Base-by-base conservation (phyloP, 768 basidiomycete genomes). In the Pleurotus giganteus region DNA sequence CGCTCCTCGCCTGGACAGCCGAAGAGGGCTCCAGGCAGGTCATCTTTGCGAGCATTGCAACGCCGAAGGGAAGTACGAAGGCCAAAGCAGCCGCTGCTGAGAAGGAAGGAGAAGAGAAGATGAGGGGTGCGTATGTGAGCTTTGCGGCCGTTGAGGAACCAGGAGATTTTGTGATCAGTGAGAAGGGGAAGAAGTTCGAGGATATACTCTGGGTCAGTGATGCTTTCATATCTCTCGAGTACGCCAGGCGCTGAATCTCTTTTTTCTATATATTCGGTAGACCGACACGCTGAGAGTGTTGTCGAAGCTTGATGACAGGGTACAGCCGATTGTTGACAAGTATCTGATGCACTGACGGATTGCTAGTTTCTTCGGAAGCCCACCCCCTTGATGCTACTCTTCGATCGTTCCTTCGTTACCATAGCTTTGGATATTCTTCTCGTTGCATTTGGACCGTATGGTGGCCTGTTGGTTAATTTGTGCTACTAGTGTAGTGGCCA, bases 1-100 rank as follows among this genome's bases (percentile, higher is more conserved):
- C 47, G 3, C 1, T 65, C 0, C 39, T 81, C 0, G 76, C 70
- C 1, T 66, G 66, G n/a, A 65, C 71, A 0, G 58, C 73, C 1
- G 75, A 79, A 50, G 61, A 67, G 54, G 75, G 74, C 11, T 64
- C 68, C 27, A 62, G 72, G 11, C 63, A 63, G 27, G 54, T 74
- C 23, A 66, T 74, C 12, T 72, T 63, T 60, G 72, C 66, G 4
- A 69, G 72, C 0, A 57, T 74, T 12, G 69, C 66, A 9, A 28
- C 21, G 4, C 53, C 41, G 2, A 19, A 41, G 7, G 7, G 5
- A n/a, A n/a, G n/a, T n/a, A n/a, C 34, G 28, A 5, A 31, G 8
- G 28, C 50, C 9, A 15, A 45, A 41, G 12, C 26, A 54, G 13
- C 45, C 31, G 55, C 54, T 13, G 32, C 17, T 7, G 53, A 51